phyloP scores from a whole-genome alignment of 73 alveolate genomes.

The Tetrahymena borealis region DNA sequence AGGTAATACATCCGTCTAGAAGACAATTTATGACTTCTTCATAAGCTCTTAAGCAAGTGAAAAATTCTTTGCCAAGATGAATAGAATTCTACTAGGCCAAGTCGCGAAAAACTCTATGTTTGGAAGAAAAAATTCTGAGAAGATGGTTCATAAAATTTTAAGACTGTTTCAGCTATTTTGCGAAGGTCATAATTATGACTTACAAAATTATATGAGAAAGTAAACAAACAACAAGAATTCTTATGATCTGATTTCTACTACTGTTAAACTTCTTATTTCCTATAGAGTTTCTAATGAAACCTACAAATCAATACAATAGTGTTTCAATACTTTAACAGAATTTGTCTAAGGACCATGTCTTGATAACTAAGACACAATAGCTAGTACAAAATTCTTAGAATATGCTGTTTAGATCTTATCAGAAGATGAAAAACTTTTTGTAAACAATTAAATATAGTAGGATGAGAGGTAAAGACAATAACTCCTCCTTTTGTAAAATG shows the following conservation, averaged over 20 bases:
- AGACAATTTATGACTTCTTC: neutral
- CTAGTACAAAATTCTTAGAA: conserved; percentile 36
- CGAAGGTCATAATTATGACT: conserved; percentile 25
- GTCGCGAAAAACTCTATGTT: neutral
- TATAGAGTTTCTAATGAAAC: neutral
- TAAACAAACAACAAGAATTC: conserved; percentile 24
- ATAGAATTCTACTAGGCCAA: neutral
- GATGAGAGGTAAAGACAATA: neutral
- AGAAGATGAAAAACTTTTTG: conserved; percentile 2
- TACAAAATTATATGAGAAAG: conserved; percentile 17
- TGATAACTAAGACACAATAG: conserved; percentile 11
- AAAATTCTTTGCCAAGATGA: neutral
- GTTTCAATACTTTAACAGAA: conserved; percentile 41
- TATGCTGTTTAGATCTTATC: neutral
- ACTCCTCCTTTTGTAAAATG: neutral
- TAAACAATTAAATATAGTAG: neutral
- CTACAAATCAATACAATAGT: conserved; percentile 9
- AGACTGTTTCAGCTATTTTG: conserved; percentile 23
- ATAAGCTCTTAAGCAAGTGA: neutral
- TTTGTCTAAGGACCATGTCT: conserved; percentile 40
- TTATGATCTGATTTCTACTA: conserved; percentile 10
- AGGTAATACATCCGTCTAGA: neutral
- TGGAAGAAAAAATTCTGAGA: neutral
- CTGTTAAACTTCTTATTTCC: neutral
- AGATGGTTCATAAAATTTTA: neutral